Evolutionary conservation across 1,139 yeast genomes (phyloP).

Genomic region (Debaryomycetaceae sp.): DNA sequence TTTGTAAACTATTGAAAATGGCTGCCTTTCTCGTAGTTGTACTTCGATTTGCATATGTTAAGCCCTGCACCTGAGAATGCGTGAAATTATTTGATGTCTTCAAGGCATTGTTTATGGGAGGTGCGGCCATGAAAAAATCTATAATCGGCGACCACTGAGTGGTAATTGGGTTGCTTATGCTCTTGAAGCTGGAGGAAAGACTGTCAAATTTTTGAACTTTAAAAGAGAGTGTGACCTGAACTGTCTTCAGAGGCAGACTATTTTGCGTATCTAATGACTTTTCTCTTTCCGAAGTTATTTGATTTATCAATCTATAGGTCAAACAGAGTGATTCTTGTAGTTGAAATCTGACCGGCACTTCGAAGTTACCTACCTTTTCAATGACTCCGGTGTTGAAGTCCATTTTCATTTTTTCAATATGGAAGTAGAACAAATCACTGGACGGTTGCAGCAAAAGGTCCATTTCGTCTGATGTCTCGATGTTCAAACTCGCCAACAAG

Average conservation of each 20-base stretch:
- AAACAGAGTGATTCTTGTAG: slow-evolving; percentile 34
- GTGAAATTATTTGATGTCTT: slow-evolving; percentile 23
- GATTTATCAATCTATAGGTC: slow-evolving; percentile 41
- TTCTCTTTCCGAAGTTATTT: slow-evolving; percentile 24
- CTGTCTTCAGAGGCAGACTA: slow-evolving; percentile 24
- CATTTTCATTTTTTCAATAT: slow-evolving; percentile 41
- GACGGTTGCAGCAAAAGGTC: slow-evolving; percentile 15
- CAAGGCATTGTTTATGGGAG: slow-evolving; percentile 41
- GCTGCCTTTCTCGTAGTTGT: slow-evolving; percentile 16
- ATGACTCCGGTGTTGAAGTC: slow-evolving; percentile 35
- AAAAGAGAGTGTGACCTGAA: slow-evolving; percentile 27
- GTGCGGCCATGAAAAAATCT: slow-evolving; percentile 51
- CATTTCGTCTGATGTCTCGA: slow-evolving; percentile 50
- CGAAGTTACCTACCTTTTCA: slow-evolving; percentile 22
- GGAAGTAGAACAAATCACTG: slow-evolving; percentile 24
- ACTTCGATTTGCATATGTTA: slow-evolving; percentile 6
- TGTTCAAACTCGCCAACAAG: slow-evolving; percentile 52
- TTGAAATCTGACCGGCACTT: slow-evolving; percentile 31
- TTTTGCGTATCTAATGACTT: slow-evolving; percentile 11
- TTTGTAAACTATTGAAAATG: slow-evolving; percentile 15
- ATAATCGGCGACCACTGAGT: slow-evolving; percentile 62
- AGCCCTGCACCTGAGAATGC: slow-evolving; percentile 14
- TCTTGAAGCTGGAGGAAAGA: slow-evolving; percentile 6
- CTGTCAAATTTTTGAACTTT: slow-evolving; percentile 20
- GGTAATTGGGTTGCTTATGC: slow-evolving; percentile 32